These are phyloP conservation scores for Phaeosphaeria sp. DNA, from an alignment of 2,329 filamentous ascomycete genomes.

Conservation along the genomic window DNA sequence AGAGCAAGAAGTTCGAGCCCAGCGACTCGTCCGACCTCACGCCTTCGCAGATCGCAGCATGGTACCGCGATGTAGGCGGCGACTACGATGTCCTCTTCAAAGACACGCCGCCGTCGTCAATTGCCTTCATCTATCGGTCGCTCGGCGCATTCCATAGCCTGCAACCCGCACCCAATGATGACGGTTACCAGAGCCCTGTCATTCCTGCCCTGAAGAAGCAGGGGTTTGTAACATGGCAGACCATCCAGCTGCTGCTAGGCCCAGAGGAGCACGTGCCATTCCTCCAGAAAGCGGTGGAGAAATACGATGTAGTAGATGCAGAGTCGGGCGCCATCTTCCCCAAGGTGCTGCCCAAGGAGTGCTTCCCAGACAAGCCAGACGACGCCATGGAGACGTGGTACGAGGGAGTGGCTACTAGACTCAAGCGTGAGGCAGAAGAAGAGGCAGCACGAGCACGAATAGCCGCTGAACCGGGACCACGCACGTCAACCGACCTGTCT, in stretches of 20 bases:
- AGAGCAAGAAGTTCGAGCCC: conserved; percentile 54
- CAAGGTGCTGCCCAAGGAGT: conserved; percentile 69
- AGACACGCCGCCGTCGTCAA: conserved; percentile 72
- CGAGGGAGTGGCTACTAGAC: conserved; percentile 72
- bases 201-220: conserved; percentile 82
- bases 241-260: conserved; percentile 84
- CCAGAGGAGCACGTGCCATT: conserved; percentile 88
- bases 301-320: conserved; percentile 78
- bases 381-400: conserved; percentile 87
- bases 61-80: conserved; percentile 57
- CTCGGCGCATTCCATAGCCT: conserved; percentile 89
- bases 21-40: conserved; percentile 56
- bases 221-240: conserved; percentile 94
- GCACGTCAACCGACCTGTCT: conserved; percentile 38
- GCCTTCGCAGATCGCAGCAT: conserved; percentile 56
- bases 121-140: conserved; percentile 92
- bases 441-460: conserved; percentile 31
- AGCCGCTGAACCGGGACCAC: conserved; percentile 33
- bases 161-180: conserved; percentile 69
- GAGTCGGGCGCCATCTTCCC: conserved; percentile 66
- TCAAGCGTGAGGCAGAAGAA: conserved; percentile 67
- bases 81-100: conserved; percentile 72
- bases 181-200: conserved; percentile 75
- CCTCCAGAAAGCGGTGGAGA: conserved; percentile 77
- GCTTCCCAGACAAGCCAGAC: conserved; percentile 76